These are phyloP conservation scores for Urostyla sp. DNA, from an alignment of 73 alveolate genomes.

Conservation along the genomic window DNA sequence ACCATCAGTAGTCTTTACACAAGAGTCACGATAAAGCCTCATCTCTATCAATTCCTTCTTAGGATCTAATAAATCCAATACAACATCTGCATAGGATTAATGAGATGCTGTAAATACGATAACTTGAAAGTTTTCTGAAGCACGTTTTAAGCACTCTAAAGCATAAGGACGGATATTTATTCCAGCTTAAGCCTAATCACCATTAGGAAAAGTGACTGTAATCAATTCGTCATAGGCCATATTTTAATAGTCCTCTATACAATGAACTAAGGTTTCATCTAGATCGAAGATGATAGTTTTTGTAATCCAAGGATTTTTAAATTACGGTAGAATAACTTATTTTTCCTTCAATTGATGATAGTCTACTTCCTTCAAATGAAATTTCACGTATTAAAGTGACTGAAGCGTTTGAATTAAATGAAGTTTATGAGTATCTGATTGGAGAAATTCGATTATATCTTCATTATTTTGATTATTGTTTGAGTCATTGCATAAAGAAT, in stretches of 20 bases:
- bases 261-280: conserved; percentile 63
- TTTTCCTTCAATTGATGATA: neutral
- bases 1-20: conserved; percentile 73
- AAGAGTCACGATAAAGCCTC: conserved; percentile 86
- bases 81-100: conserved; percentile 87
- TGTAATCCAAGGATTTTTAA: conserved; percentile 17
- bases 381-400: conserved; percentile 23
- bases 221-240: neutral
- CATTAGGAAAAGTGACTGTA: conserved; percentile 46
- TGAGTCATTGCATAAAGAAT: neutral
- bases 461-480: neutral
- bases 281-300: conserved; percentile 65
- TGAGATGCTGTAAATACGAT: conserved; percentile 92
- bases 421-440: conserved; percentile 42
- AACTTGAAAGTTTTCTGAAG: conserved; percentile 71
- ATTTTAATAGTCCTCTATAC: conserved; percentile 8
- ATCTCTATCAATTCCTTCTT: conserved; percentile 70
- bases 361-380: neutral
- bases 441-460: conserved; percentile 25
- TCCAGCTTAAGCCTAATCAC: conserved; percentile 64
- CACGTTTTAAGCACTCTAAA: conserved; percentile 63
- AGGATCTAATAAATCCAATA: conserved; percentile 88
- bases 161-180: conserved; percentile 81
- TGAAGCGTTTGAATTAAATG: conserved; percentile 20
- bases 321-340: conserved; percentile 17